Evolutionary conservation across 106 monocot genomes (phyloP).

Genomic region (Dactylorhiza incarnata): DNA sequence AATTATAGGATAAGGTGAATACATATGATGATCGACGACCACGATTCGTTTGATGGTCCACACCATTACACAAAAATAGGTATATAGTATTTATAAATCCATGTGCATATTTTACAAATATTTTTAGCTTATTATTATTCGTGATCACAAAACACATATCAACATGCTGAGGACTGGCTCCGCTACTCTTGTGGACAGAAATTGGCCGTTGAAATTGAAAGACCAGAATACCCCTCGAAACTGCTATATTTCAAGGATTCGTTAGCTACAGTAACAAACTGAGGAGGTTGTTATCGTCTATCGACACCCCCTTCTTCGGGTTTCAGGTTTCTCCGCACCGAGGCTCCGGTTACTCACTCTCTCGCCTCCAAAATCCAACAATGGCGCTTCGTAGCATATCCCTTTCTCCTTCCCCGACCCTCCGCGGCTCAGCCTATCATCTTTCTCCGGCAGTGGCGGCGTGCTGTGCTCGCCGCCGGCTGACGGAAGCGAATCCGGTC

Average conservation of each 20-base stretch:
- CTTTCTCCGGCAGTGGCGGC: not conserved
- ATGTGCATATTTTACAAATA: too few species aligned
- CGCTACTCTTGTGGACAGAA: not conserved
- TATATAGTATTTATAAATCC: too few species aligned
- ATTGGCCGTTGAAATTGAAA: not conserved
- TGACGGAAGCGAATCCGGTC: not conserved
- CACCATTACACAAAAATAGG: too few species aligned
- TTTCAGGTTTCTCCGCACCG: not conserved
- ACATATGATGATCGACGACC: too few species aligned
- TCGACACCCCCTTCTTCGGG: too few species aligned
- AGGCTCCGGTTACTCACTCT: not conserved
- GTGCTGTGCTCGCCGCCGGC: not conserved
- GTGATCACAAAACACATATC: too few species aligned
- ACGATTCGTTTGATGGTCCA: too few species aligned
- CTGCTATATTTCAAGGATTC: not conserved
- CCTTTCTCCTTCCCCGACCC: slow-evolving; percentile 9
- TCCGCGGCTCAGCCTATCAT: not conserved
- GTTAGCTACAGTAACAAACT: not conserved
- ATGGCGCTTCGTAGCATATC: slow-evolving; percentile 31
- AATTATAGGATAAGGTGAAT: too few species aligned
- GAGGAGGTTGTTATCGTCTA: not conserved
- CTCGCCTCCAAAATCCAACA: not conserved
- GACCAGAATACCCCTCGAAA: not conserved
- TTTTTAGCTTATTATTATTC: too few species aligned
- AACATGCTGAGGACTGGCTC: too few species aligned